Evolutionary conservation across 257 asterid species (phyloP).

Genomic region (Solanum ossicruentum): DNA sequence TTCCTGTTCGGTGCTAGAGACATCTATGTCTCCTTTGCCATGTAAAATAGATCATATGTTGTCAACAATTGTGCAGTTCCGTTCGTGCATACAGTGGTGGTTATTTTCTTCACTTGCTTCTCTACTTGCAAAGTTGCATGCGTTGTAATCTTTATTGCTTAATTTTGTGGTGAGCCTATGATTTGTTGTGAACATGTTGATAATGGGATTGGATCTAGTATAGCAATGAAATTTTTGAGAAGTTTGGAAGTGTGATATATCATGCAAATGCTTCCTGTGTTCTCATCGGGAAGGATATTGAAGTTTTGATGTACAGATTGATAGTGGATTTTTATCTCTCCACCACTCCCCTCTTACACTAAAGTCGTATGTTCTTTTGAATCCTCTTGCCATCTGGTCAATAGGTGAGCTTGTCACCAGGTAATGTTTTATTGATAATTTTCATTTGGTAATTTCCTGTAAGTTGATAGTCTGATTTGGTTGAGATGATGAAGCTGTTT

Average conservation of each 20-base stretch:
- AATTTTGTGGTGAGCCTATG: neutral
- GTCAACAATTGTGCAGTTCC: constrained; percentile 14
- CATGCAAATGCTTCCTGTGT: neutral
- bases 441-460: neutral
- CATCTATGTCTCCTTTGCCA: constrained; percentile 8
- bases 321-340: neutral
- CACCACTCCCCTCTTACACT: neutral
- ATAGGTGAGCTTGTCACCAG: neutral
- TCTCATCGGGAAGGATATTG: neutral
- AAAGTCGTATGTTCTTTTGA: neutral
- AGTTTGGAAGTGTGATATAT: neutral
- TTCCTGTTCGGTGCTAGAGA: constrained; percentile 13
- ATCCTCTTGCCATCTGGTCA: neutral
- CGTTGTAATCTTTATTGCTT: neutral
- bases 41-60: constrained; percentile 24
- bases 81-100: constrained; percentile 14
- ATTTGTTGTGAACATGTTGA: neutral
- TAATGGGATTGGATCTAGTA: neutral
- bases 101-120: neutral
- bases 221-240: neutral
- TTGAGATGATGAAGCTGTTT: neutral
- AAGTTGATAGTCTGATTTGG: neutral
- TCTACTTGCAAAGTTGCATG: neutral
- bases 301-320: neutral
- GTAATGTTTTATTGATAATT: neutral